These are phyloP conservation scores for Aspergillus pseudotamarii DNA, from an alignment of 2,329 filamentous ascomycete species.

Conservation along the genomic window DNA sequence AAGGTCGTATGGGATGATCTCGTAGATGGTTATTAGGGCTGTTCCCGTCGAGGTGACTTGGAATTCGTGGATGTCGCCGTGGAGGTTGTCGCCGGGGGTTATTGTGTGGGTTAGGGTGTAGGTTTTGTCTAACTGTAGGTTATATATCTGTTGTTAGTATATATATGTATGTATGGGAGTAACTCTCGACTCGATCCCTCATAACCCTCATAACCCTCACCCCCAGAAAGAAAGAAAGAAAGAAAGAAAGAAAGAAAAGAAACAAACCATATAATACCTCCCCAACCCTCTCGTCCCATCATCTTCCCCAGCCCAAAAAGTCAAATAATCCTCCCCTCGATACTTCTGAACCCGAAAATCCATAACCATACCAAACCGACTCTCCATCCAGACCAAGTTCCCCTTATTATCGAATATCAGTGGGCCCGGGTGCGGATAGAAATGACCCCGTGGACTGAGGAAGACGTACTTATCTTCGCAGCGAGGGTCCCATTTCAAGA, in stretches of 20 bases:
- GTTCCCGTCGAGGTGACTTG: slow-evolving; percentile 29
- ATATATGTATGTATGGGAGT: too few relatives aligned
- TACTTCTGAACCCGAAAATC: slow-evolving; percentile 52
- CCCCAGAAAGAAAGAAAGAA: background rate
- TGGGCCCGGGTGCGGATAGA: slow-evolving; percentile 40
- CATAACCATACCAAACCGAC: slow-evolving; percentile 44
- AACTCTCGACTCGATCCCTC: too few relatives aligned
- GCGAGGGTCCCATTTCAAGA: slow-evolving; percentile 20
- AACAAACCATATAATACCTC: slow-evolving; percentile 33
- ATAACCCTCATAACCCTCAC: too few relatives aligned
- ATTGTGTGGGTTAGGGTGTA: slow-evolving; percentile 32
- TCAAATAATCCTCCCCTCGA: slow-evolving; percentile 48
- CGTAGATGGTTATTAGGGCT: slow-evolving; percentile 31
- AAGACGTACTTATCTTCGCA: slow-evolving; percentile 45
- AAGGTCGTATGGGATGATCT: slow-evolving; percentile 28
- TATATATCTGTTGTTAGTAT: too few relatives aligned
- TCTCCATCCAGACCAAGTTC: slow-evolving; percentile 34
- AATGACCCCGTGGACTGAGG: slow-evolving; percentile 38
- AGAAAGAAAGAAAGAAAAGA: background rate
- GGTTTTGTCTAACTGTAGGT: background rate
- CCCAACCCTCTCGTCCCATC: slow-evolving; percentile 49
- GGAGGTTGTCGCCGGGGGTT: slow-evolving; percentile 21
- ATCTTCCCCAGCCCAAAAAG: slow-evolving; percentile 53
- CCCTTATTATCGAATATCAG: slow-evolving; percentile 40
- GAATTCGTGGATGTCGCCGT: slow-evolving; percentile 37